Conservation (phyloP, 2,329 filamentous ascomycete species). For the Eutypa lata region DNA sequence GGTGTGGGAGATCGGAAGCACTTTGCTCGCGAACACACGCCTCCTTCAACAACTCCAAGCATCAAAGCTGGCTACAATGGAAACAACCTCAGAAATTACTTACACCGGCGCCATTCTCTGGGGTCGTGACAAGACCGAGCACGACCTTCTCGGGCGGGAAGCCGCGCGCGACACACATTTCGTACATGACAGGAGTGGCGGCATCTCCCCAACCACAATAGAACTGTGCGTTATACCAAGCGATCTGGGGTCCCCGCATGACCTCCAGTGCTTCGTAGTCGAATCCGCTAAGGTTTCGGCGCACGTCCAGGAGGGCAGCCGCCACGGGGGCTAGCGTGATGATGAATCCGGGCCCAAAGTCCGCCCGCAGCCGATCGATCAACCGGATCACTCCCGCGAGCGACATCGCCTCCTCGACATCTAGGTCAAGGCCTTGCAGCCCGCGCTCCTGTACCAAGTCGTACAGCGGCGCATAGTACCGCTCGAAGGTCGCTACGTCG, state of each 20-base stretch:
- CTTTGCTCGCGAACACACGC: no score
- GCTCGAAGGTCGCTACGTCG: conserved; percentile 56
- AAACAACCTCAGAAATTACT: no score
- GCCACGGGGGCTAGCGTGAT: conserved; percentile 78
- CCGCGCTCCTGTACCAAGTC: conserved; percentile 54
- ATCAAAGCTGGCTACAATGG: no score
- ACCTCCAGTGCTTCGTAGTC: conserved; percentile 69
- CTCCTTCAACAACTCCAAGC: no score
- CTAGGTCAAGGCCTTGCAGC: conserved; percentile 67
- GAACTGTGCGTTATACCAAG: conserved; percentile 82
- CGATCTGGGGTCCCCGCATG: conserved; percentile 59
- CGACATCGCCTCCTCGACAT: conserved; percentile 72
- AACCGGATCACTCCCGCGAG: conserved; percentile 60
- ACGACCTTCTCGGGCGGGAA: conserved; percentile 70
- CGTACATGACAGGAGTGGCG: conserved; percentile 45
- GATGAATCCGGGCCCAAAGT: conserved; percentile 66
- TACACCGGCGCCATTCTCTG: conserved; percentile 64
- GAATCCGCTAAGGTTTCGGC: conserved; percentile 70
- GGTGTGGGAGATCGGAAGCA: no score
- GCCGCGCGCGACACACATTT: conserved; percentile 47
- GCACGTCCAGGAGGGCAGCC: conserved; percentile 61
- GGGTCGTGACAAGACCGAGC: conserved; percentile 71
- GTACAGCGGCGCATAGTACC: conserved; percentile 65
- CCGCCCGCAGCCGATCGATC: conserved; percentile 60
- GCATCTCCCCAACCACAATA: conserved; percentile 80